Evolutionary conservation across 345 rosid species (phyloP).

Genomic region (Adansonia digitata): DNA sequence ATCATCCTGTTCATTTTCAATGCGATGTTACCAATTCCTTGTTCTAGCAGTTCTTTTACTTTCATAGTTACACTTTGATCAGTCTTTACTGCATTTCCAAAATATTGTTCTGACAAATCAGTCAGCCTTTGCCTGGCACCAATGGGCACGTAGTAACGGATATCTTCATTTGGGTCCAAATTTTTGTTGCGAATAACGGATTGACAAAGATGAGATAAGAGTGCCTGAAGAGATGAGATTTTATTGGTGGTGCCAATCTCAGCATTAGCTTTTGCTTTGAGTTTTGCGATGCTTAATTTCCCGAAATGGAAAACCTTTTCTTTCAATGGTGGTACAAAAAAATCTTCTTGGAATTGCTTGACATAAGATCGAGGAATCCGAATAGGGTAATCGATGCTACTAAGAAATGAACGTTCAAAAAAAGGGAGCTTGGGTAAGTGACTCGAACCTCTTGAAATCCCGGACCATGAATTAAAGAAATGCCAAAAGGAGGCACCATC

Average conservation of each 20-base stretch:
- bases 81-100: constrained; percentile 24
- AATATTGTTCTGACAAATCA: constrained; percentile 26
- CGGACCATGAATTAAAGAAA: constrained; percentile 44
- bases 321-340: too few relatives aligned
- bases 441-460: constrained; percentile 21
- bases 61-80: background rate
- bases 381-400: constrained; percentile 5
- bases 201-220: too few relatives aligned
- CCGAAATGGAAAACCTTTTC: too few relatives aligned
- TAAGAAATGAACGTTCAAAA: constrained; percentile 7
- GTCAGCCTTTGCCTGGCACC: constrained; percentile 20
- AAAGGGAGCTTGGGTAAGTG: constrained; percentile 2
- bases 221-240: too few relatives aligned
- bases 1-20: constrained; percentile 20
- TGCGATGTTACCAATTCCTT: constrained; percentile 26
- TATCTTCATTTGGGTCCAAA: too few relatives aligned
- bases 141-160: too few relatives aligned
- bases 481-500: constrained; percentile 42
- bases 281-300: too few relatives aligned
- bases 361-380: constrained; percentile 2
- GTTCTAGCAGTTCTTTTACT: constrained; percentile 10
- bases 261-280: too few relatives aligned
- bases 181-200: too few relatives aligned
- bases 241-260: too few relatives aligned
- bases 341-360: too few relatives aligned